Conservation (phyloP, 305 asterid species). For the Ilex paraguariensis region DNA sequence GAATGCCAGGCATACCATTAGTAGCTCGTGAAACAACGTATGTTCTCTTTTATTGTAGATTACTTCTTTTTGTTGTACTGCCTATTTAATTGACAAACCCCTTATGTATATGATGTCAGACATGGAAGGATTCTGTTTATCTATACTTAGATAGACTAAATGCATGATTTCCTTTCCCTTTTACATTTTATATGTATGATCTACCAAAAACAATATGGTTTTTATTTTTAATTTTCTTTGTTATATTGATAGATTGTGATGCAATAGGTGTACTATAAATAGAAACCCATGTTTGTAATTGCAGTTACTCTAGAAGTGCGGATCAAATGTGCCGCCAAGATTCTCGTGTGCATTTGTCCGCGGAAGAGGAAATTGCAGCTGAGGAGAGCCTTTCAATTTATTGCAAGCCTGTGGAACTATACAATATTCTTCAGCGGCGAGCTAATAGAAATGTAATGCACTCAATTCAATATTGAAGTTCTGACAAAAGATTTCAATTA, state of each 20-base stretch:
- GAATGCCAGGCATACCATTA: constrained; percentile 92
- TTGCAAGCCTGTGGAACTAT: constrained; percentile 96
- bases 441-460: constrained; percentile 62
- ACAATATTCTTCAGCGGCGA: constrained; percentile 95
- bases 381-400: constrained; percentile 80
- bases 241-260: not conserved
- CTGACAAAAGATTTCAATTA: constrained; percentile 7
- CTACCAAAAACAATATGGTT: not conserved
- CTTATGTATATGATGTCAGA: too few relatives aligned
- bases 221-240: not conserved
- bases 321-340: constrained; percentile 6
- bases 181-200: not conserved
- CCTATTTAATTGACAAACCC: not conserved
- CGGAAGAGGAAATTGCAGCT: constrained; percentile 10
- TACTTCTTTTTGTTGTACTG: not conserved
- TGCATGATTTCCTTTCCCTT: not conserved
- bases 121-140: too few relatives aligned
- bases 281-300: not conserved
- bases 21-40: constrained; percentile 78
- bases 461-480: not conserved
- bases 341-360: constrained; percentile 3
- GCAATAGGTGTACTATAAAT: not conserved
- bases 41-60: constrained; percentile 25
- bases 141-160: not conserved
- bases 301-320: constrained; percentile 2